phyloP scores from a whole-genome alignment of 371 early-diverging fungal species.

The Blakeslea trispora region DNA sequence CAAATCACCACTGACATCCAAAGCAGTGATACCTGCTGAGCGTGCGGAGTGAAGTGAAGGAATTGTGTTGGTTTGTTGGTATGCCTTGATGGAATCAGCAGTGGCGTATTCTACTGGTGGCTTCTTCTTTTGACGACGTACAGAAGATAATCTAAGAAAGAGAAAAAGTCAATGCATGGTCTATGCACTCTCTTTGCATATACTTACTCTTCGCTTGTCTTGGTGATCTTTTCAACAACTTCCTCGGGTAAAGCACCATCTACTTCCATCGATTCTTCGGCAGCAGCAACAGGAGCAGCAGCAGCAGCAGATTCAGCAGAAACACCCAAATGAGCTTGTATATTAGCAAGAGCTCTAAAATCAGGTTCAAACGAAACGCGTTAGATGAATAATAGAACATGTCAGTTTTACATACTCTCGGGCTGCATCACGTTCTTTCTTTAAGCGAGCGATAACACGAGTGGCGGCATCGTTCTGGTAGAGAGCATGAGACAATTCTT shows the following conservation, averaged over 20 bases:
- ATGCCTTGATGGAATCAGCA: constrained; percentile 67
- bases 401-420: constrained; percentile 60
- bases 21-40: constrained; percentile 73
- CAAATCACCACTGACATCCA: constrained; percentile 68
- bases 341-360: constrained; percentile 66
- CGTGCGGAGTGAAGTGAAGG: constrained; percentile 77
- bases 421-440: constrained; percentile 90
- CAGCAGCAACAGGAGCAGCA: constrained; percentile 33
- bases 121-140: constrained; percentile 83
- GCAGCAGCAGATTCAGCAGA: constrained; percentile 38
- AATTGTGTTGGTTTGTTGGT: constrained; percentile 52
- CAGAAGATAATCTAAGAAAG: constrained; percentile 57
- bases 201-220: constrained; percentile 58
- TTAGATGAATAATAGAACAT: background rate
- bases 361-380: constrained; percentile 8
- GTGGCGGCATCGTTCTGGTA: constrained; percentile 96
- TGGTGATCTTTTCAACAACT: constrained; percentile 60
- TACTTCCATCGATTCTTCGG: constrained; percentile 69
- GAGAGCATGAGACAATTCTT: constrained; percentile 89
- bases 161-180: background rate
- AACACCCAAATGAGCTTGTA: constrained; percentile 69
- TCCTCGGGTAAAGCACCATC: constrained; percentile 54
- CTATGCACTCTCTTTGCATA: background rate
- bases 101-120: constrained; percentile 71
- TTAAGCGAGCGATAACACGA: constrained; percentile 90